phyloP scores from a whole-genome alignment of 495 filamentous ascomycete species.

The Rostrohypoxylon terebratum region DNA sequence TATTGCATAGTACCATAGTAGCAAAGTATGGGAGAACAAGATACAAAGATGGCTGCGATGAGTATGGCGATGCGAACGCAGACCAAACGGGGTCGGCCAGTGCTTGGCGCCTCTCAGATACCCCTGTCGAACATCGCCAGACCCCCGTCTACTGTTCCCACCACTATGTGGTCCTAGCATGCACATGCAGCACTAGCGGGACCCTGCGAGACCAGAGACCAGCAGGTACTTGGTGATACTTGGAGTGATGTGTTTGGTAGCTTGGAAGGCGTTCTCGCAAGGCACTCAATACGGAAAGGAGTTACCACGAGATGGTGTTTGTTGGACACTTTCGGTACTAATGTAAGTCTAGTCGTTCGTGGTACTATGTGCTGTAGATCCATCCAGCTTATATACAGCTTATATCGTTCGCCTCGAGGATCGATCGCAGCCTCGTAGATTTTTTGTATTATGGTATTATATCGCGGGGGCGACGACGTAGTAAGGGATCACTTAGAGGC shows the following conservation, averaged over 20 bases:
- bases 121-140: slow-evolving; percentile 45
- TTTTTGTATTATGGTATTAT: slow-evolving; percentile 8
- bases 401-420: slow-evolving; percentile 10
- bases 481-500: slow-evolving; percentile 31
- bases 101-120: slow-evolving; percentile 49
- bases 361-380: slow-evolving; percentile 14
- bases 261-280: slow-evolving; percentile 24
- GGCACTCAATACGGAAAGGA: slow-evolving; percentile 33
- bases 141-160: slow-evolving; percentile 43
- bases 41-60: slow-evolving; percentile 38
- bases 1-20: not conserved
- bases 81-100: slow-evolving; percentile 37
- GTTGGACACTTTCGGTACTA: slow-evolving; percentile 23
- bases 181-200: slow-evolving; percentile 40
- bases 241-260: slow-evolving; percentile 38
- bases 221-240: slow-evolving; percentile 48
- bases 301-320: slow-evolving; percentile 30
- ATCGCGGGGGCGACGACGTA: slow-evolving; percentile 26
- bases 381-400: not conserved
- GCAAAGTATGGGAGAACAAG: slow-evolving; percentile 21
- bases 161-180: slow-evolving; percentile 46
- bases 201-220: slow-evolving; percentile 46
- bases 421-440: slow-evolving; percentile 24
- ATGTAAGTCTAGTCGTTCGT: slow-evolving; percentile 18
- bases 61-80: slow-evolving; percentile 45